Evolutionary conservation across 2,329 filamentous ascomycete species (phyloP).

Genomic region (Chaetomium strumarium): DNA sequence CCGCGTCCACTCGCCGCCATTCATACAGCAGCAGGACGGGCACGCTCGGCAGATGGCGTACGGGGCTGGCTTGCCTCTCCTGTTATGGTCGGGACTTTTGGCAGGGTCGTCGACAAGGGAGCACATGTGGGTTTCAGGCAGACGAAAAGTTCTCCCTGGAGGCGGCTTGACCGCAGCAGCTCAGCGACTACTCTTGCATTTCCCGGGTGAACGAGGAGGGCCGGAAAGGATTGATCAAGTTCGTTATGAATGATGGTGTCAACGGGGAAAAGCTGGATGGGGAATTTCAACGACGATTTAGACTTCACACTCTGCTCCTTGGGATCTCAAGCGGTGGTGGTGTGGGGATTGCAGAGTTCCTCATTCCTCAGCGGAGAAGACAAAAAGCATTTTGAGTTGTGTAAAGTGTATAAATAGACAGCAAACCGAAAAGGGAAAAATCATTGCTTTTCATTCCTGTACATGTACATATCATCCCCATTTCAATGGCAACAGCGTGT

Average conservation of each 20-base stretch:
- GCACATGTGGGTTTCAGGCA: slow-evolving; percentile 2
- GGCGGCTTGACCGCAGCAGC: not conserved
- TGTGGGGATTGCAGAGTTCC: slow-evolving; percentile 1
- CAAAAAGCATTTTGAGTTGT: slow-evolving; percentile 19
- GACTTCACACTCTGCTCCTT: slow-evolving; percentile 18
- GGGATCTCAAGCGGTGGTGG: slow-evolving; percentile 5
- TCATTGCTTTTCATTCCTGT: slow-evolving; percentile 1
- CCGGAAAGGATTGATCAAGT: not conserved
- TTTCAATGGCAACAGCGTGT: too few relatives aligned
- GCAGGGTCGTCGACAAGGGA: not conserved
- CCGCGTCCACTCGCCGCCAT: not conserved
- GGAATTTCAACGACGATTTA: slow-evolving; percentile 6
- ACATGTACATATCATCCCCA: not conserved
- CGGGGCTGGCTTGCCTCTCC: not conserved
- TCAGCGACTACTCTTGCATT: slow-evolving; percentile 9
- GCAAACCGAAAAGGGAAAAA: slow-evolving; percentile 11
- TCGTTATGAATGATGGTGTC: slow-evolving; percentile 15
- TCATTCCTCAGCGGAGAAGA: slow-evolving; percentile 13
- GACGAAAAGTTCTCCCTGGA: not conserved
- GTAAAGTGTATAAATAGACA: slow-evolving; percentile 20
- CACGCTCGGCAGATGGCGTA: not conserved
- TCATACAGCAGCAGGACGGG: not conserved
- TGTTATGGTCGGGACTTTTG: not conserved
- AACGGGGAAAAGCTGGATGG: slow-evolving; percentile 5
- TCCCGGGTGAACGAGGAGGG: slow-evolving; percentile 3